Conservation (phyloP, 495 filamentous ascomycete genomes). For the Tuber umbilicatum region DNA sequence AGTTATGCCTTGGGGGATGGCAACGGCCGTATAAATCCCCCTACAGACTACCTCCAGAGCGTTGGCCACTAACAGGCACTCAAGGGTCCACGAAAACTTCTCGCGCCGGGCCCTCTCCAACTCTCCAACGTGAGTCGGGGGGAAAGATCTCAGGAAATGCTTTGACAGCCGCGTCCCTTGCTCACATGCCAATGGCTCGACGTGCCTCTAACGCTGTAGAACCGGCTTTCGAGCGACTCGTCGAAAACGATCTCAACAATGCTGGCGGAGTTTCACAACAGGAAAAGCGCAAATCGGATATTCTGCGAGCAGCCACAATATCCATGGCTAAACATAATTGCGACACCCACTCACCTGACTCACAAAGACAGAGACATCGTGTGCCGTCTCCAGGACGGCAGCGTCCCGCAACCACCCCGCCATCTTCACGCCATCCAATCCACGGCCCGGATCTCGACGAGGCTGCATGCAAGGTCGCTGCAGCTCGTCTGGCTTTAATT, state of each 20-base stretch:
- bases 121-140: conserved; percentile 20
- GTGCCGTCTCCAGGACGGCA: conserved; percentile 20
- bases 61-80: conserved; percentile 34
- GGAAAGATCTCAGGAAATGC: conserved; percentile 18
- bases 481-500: conserved; percentile 27
- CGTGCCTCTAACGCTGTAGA: conserved; percentile 17
- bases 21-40: conserved; percentile 2
- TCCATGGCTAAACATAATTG: conserved; percentile 29
- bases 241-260: conserved; percentile 23
- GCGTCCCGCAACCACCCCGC: conserved; percentile 20
- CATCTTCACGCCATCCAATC: conserved; percentile 14
- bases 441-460: conserved; percentile 35
- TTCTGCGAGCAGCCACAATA: conserved; percentile 33
- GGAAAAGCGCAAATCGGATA: conserved; percentile 35
- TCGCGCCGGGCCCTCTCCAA: conserved; percentile 20
- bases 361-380: conserved; percentile 17
- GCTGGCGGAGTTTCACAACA: conserved; percentile 26
- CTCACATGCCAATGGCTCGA: conserved; percentile 30
- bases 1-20: conserved; percentile 11
- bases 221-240: conserved; percentile 18
- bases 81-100: conserved; percentile 28
- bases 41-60: conserved; percentile 22
- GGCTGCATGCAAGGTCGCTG: conserved; percentile 34
- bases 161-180: conserved; percentile 30
- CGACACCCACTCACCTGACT: conserved; percentile 26